Conservation (phyloP, 2,329 filamentous ascomycete species). For the Bipolaris oryzae region DNA sequence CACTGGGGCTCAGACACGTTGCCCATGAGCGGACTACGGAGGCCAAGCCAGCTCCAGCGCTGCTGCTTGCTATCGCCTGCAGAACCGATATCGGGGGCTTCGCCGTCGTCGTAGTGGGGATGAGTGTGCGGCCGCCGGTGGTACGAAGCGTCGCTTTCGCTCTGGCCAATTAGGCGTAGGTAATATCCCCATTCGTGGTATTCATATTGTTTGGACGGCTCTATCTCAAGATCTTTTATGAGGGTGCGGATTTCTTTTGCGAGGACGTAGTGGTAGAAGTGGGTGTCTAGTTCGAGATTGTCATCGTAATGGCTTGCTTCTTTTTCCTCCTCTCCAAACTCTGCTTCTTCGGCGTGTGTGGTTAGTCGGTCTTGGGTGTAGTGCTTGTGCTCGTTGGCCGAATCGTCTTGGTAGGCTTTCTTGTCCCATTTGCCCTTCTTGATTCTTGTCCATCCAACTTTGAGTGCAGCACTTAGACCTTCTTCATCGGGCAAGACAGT, state of each 20-base stretch:
- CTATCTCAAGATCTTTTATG: constrained; percentile 50
- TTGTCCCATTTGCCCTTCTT: constrained; percentile 28
- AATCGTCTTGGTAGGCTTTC: constrained; percentile 7
- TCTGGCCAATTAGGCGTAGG: constrained; percentile 46
- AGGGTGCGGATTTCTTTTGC: constrained; percentile 53
- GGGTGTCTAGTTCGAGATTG: constrained; percentile 53
- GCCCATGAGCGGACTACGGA: constrained; percentile 72
- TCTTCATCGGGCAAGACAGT: constrained; percentile 61
- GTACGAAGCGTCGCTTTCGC: constrained; percentile 48
- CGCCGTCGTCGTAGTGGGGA: constrained; percentile 24
- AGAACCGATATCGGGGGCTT: constrained; percentile 39
- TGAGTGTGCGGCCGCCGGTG: constrained; percentile 43
- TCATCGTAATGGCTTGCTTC: constrained; percentile 52
- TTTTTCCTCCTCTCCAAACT: constrained; percentile 48
- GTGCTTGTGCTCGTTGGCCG: constrained; percentile 18
- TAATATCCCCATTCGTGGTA: constrained; percentile 51
- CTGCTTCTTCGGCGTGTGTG: constrained; percentile 50
- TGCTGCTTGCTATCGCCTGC: constrained; percentile 52
- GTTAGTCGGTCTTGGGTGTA: constrained; percentile 42
- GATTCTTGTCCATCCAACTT: constrained; percentile 35
- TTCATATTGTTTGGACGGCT: constrained; percentile 48
- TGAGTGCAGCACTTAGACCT: constrained; percentile 46
- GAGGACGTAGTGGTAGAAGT: constrained; percentile 59
- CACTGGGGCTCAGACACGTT: constrained; percentile 72
- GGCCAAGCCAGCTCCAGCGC: constrained; percentile 79